Base-by-base conservation (phyloP, 805 yeast genomes). In the Suhomyces sp. region DNA sequence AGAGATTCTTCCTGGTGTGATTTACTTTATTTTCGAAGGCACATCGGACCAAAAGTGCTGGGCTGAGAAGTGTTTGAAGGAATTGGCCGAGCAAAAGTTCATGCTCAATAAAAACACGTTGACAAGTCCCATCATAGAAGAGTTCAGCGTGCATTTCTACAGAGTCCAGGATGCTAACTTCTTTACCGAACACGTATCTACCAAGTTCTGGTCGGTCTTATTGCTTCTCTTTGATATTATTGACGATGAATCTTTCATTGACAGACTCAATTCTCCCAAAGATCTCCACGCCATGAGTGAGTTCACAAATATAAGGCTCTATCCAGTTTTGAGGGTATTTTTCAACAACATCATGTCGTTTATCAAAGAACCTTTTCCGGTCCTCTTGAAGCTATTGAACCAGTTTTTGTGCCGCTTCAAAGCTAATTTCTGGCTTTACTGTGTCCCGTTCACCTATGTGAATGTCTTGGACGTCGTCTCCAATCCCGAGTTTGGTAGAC, bases 381-480 rank as follows among this genome's bases (percentile, higher is more conserved):
- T 77, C 15, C 65, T 87, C 3, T 68, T 90, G n/a, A 71, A 81
- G 51, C 80, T 81, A 2, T 73, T 87, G 33, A 62, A 73, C 12
- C 54, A 73, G 6, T 65, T 85, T 1, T 65, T 88, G 23, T 54
- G 58, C 2, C 71, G 71, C 41, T 70, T 83, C 9, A 77, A 74
- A 6, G 17, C 60, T 0, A 69, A 71, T 3, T 81, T 85, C 53
- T 89, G 94, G 93, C 60, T 64, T 0, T 58, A 69, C 24, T 74
- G 84, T 3, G 70, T 78, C 1, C 89, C 88, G 0, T 79, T 72
- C 54, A 79, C 81, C 2, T 81, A 79, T 54, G 76, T 74, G 27
- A 84, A 83, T 54, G 71, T 85, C 44, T 65, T 87, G 49, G 91
- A 86, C 57, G 72, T 87, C 1, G 75, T 86, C 46, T 79, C 79